These are phyloP conservation scores for Colletotrichum siamense DNA, from an alignment of 2,329 filamentous ascomycete genomes.

Conservation along the genomic window DNA sequence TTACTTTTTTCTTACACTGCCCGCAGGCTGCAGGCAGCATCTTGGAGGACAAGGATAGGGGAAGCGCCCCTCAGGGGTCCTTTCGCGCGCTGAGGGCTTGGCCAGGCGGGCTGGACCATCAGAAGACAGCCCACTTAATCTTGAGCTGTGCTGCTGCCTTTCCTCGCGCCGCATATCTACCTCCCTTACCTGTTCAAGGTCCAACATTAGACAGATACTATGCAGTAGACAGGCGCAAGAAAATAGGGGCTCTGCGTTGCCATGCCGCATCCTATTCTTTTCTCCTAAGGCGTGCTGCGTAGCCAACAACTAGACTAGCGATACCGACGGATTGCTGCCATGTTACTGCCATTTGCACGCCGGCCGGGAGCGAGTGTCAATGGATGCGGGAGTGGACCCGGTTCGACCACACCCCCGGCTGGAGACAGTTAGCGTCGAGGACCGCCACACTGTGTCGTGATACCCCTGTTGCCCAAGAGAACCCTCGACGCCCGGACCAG, in stretches of 20 bases:
- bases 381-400: slow-evolving; percentile 2
- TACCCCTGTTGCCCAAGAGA: not conserved
- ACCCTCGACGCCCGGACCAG: slow-evolving; percentile 3
- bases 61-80: not conserved
- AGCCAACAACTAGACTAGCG: not conserved
- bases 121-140: not conserved
- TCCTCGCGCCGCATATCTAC: not conserved
- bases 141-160: not conserved
- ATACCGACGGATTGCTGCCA: not conserved
- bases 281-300: not conserved
- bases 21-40: not conserved
- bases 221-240: not conserved
- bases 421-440: not conserved
- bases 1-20: not conserved
- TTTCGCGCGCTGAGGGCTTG: not conserved
- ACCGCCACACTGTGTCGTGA: not conserved
- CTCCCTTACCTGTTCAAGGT: not conserved
- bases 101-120: not conserved
- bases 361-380: not conserved
- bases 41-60: not conserved
- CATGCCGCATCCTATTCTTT: not conserved
- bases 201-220: not conserved
- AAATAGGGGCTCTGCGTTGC: not conserved
- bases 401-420: not conserved
- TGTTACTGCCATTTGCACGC: not conserved